Percentiles rank a stretch among this genome's conserved stretches.
Evolutionary conservation across 2,329 filamentous ascomycete genomes (phyloP).

Genomic region (Graphiopsis chlorocephala): DNA sequence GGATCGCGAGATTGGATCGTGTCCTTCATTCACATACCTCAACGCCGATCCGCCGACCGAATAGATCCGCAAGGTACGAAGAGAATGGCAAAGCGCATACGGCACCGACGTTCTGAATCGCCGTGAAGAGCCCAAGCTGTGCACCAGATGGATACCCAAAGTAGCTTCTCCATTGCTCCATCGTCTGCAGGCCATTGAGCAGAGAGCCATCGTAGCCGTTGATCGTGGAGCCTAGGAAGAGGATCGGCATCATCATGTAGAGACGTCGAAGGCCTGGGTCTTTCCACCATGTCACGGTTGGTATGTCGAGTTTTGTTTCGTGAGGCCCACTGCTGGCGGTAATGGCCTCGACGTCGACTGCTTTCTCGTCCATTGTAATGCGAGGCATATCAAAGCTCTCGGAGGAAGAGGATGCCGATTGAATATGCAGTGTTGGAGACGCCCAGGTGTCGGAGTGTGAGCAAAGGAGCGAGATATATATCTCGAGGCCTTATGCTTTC

Average conservation of each 20-base stretch:
- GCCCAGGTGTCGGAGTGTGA: not conserved
- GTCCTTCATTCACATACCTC: no score
- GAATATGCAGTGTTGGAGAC: not conserved
- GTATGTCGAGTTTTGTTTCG: not conserved
- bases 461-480: not conserved
- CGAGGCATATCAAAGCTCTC: not conserved
- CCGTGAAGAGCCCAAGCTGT: conserved; percentile 21
- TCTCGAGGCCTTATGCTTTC: not conserved
- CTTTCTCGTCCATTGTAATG: not conserved
- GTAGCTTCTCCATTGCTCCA: conserved; percentile 19
- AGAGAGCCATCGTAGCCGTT: conserved; percentile 23
- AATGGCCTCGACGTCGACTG: not conserved
- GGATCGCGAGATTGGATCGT: no score
- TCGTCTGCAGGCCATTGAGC: conserved; percentile 20
- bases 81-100: conserved; percentile 19
- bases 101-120: conserved; percentile 21
- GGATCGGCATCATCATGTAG: conserved; percentile 14
- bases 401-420: not conserved
- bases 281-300: conserved; percentile 19
- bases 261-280: conserved; percentile 21
- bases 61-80: conserved; percentile 46
- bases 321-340: not conserved
- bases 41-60: conserved; percentile 44
- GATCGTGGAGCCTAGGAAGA: conserved; percentile 17
- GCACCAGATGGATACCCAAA: conserved; percentile 20